A percentile compares a stretch with the other conserved stretches of the same genome.
Evolutionary conservation across 495 filamentous ascomycete genomes (phyloP).

Genomic region (Cenococcum geophilum): DNA sequence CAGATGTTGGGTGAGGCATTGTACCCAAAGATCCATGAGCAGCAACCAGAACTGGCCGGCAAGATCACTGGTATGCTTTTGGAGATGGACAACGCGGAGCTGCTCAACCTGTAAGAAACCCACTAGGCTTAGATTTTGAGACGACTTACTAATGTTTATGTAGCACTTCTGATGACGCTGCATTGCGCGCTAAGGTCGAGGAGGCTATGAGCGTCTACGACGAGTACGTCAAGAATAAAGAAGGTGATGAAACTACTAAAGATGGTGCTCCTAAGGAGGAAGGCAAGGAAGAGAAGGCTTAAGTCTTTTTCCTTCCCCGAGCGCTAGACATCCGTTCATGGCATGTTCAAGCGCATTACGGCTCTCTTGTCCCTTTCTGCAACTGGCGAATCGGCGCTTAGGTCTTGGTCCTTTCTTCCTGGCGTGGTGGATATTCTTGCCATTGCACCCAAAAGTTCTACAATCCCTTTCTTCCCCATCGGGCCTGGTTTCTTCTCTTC

Average conservation of each 20-base stretch:
- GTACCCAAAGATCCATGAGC: conserved; percentile 92
- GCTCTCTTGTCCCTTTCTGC: conserved; percentile 6
- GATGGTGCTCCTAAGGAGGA: conserved; percentile 21
- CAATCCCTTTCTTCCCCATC: conserved; percentile 4
- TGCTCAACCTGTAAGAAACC: conserved; percentile 85
- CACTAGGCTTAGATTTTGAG: conserved; percentile 14
- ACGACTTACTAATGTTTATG: conserved; percentile 32
- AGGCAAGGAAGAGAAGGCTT: conserved; percentile 29
- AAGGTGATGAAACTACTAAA: conserved; percentile 34
- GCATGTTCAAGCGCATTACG: not conserved
- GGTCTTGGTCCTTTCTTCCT: conserved; percentile 13
- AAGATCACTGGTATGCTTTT: conserved; percentile 99
- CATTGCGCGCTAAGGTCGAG: conserved; percentile 89
- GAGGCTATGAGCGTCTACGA: conserved; percentile 96
- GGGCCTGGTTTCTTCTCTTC: conserved; percentile 6
- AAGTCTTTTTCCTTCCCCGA: conserved; percentile 9
- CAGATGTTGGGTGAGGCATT: conserved; percentile 95
- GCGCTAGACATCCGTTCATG: not conserved
- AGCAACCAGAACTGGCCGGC: conserved; percentile 90
- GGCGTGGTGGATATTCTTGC: conserved; percentile 19
- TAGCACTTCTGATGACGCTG: conserved; percentile 83
- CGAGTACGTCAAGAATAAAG: conserved; percentile 88
- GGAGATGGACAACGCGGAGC: conserved; percentile 95
- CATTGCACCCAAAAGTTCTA: conserved; percentile 30
- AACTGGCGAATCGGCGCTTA: conserved; percentile 30